Percentiles rank a stretch among this genome's conserved stretches.
These are phyloP conservation scores for Plenodomus tracheiphilus DNA, from an alignment of 2,329 filamentous ascomycete genomes.

Conservation along the genomic window DNA sequence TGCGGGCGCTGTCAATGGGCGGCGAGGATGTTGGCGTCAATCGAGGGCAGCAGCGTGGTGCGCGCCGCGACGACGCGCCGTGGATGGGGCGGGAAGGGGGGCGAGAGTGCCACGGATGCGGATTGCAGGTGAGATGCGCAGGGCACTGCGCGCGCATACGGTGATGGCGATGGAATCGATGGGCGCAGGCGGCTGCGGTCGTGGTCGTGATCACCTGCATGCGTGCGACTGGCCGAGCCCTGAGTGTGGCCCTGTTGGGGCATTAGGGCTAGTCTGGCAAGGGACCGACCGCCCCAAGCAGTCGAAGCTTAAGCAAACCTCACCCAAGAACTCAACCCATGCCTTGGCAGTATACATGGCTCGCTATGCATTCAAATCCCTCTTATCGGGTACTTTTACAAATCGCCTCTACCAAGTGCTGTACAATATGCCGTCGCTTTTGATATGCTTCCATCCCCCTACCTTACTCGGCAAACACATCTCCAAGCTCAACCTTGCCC, in stretches of 20 bases:
- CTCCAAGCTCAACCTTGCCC: constrained; percentile 81
- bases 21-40: not conserved
- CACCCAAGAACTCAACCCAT: too few species aligned
- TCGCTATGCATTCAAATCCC: constrained; percentile 8
- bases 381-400: not conserved
- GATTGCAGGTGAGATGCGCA: not conserved
- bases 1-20: not conserved
- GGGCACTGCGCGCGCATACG: not conserved
- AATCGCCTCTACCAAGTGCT: constrained; percentile 3
- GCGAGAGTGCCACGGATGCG: not conserved
- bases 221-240: too few species aligned
- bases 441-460: constrained; percentile 5
- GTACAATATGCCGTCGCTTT: constrained; percentile 3
- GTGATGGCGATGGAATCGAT: not conserved
- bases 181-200: not conserved
- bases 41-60: not conserved
- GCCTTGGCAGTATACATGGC: not conserved
- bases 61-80: too few species aligned
- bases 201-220: too few species aligned
- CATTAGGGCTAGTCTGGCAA: too few species aligned
- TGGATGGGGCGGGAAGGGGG: too few species aligned
- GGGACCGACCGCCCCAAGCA: too few species aligned
- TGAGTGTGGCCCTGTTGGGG: too few species aligned
- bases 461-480: constrained; percentile 47
- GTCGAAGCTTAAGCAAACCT: too few species aligned